These are phyloP conservation scores for Cytospora mali DNA, from an alignment of 2,329 filamentous ascomycete genomes.

Conservation along the genomic window DNA sequence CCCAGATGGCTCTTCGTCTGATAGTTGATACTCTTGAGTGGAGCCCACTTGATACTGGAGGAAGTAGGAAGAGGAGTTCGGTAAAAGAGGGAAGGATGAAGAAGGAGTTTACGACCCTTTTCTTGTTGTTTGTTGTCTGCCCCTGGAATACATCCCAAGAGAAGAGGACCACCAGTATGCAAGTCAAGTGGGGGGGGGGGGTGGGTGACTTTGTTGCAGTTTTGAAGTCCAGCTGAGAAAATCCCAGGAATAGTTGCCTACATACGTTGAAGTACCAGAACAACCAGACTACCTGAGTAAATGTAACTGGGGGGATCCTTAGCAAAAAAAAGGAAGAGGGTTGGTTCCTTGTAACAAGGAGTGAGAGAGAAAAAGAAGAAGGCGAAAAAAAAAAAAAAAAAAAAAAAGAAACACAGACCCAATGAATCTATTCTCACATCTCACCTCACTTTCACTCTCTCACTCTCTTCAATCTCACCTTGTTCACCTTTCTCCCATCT, in stretches of 20 bases:
- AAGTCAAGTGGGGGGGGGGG: too few species aligned
- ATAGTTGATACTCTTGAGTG: conserved; percentile 20
- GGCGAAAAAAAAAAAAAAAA: too few species aligned
- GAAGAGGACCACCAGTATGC: not conserved
- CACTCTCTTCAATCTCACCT: not conserved
- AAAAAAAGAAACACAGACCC: too few species aligned
- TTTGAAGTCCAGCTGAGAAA: not conserved
- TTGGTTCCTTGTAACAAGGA: too few species aligned
- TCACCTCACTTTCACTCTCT: not conserved
- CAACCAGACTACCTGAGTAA: too few species aligned
- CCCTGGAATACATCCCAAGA: not conserved
- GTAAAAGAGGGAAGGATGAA: not conserved
- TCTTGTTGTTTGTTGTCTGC: not conserved
- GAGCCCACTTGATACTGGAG: not conserved
- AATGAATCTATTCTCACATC: not conserved
- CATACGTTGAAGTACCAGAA: not conserved
- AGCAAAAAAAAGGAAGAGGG: too few species aligned
- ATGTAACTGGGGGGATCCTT: too few species aligned
- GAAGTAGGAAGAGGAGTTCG: not conserved
- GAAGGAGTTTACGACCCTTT: not conserved
- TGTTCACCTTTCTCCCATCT: not conserved
- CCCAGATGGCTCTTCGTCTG: conserved; percentile 20
- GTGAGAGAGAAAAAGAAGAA: too few species aligned
- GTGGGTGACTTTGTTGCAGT: too few species aligned
- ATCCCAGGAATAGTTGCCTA: too few species aligned